Base-by-base conservation (phyloP, 2,329 filamentous ascomycete species). In the Ceratocystis ficicola region DNA sequence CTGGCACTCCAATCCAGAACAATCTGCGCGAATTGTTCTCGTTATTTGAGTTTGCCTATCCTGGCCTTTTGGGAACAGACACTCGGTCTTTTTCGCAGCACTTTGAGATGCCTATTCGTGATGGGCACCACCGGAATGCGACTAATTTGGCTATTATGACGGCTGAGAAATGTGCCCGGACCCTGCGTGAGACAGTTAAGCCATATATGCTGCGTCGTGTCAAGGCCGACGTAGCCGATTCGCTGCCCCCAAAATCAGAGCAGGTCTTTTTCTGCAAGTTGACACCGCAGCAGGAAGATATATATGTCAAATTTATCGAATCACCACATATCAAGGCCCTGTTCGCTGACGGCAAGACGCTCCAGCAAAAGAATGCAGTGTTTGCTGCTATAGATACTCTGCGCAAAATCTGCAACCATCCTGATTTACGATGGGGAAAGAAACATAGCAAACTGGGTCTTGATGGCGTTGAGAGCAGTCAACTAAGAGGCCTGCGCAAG, bases 1-100 rank as follows among this genome's bases (percentile, higher is more conserved):
- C 95, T 0, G 94, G 94, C 4, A 99, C 94, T 0, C 95, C 95
- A 0, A 95, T 99, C 80, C 95, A 99, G 74, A 99, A 99, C 74
- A 97, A 96, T 69, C 77, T 99, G 30, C 87, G 88, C 0, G 95
- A 99, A 73, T 79, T 99, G 0, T 99, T 94, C 93, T 97, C 93
- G 0, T 78, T 99, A 0, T 97, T 99, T 72, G 95, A 99, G 73
- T 99, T 99, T 72, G 88, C 97, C 66, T 97, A 91, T 69, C 94
- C 95, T 0, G 96, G 97, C 90, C 87, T 92, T 15, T 78, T 99
- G 5, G 95, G 94, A 0, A 96, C 90, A 0, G 68, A 69, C n/a
- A 79, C 97, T 12, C 88, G 96, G 67, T 90, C 89, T 69, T 99
- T 99, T 73, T 85, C 91, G 59, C 87, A 86, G 68, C 86, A 95